Base-by-base conservation (phyloP, 345 rosid genomes). In the Hypericum perforatum region DNA sequence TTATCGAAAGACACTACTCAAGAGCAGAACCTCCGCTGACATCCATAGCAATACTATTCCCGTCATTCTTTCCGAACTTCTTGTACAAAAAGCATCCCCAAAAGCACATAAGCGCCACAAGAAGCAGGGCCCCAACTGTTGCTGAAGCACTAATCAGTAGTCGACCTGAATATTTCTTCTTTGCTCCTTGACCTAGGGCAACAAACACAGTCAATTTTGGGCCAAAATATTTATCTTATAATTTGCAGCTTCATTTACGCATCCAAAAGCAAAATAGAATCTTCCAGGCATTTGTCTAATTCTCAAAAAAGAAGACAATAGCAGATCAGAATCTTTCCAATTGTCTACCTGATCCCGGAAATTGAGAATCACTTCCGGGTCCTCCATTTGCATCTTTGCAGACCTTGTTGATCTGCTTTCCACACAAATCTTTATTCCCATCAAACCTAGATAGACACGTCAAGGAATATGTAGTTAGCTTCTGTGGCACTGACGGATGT, bases 1-100 rank as follows among this genome's bases (percentile, higher is more conserved):
- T 43, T 38, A 45, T 6, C 11, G 63, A 45, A 11, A 61, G 39
- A 58, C 9, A 63, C 41, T 55, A 54, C 49, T 58, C 67, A 50
- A 59, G 41, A 59, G 52, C 13, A 67, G 59, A 66, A 92, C 98
- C 97, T 78, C 89, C 95, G 63, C 87, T 78, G 45, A 88, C 87
- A 66, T 81, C 95, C 77, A 82, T 80, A 10, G 89, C 97, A 22
- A 88, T 78, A 63, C 80, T 76, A 74, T 60, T 70, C 58, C 70
- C 65, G 60, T 82, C 97, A 72, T 70, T 83, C 78, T 82, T 92
- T 69, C 89, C 94, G 56, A 92, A 81, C 82, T 88, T 92, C 76
- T 88, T 92, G 63, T 85, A 92, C 54, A 92, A 85, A 76, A 92
- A 88, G 77, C 98, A 92, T 29, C 98, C 98, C 97, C 94, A 92